Evolutionary conservation across 257 asterid genomes (phyloP).

Genomic region (Solanum raphanifolium): DNA sequence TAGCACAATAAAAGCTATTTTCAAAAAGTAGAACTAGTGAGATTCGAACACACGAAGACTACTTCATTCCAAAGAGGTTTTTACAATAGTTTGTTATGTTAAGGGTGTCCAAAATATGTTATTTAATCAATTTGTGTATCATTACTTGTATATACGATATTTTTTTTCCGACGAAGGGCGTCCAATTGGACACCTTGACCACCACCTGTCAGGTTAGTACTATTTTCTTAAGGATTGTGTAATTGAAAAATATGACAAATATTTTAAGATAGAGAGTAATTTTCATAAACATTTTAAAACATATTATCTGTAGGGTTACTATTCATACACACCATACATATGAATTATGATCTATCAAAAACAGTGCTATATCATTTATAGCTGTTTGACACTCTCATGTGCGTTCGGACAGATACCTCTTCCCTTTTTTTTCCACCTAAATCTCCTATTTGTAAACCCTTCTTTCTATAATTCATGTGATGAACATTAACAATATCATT

Average conservation of each 20-base stretch:
- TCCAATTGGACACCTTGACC: too few relatives aligned
- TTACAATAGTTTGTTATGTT: too few relatives aligned
- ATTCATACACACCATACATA: not conserved
- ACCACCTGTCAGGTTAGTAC: not conserved
- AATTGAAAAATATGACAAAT: not conserved
- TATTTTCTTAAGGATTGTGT: not conserved
- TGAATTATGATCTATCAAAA: not conserved
- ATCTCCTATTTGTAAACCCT: not conserved
- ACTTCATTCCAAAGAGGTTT: too few relatives aligned
- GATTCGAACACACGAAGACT: too few relatives aligned
- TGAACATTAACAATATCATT: not conserved
- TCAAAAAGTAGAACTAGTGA: too few relatives aligned
- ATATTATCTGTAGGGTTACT: not conserved
- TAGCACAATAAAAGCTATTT: too few relatives aligned
- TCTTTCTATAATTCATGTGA: not conserved
- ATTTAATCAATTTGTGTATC: too few relatives aligned
- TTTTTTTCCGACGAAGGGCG: too few relatives aligned
- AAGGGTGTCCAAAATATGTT: too few relatives aligned
- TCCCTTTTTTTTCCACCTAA: not conserved
- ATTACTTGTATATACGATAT: too few relatives aligned
- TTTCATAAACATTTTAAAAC: not conserved
- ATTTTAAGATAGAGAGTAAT: not conserved
- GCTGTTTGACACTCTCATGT: not conserved
- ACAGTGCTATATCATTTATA: not conserved
- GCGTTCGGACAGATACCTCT: not conserved